These are phyloP conservation scores for Penicillium brevicompactum DNA, from an alignment of 2,329 filamentous ascomycete genomes.

Conservation along the genomic window DNA sequence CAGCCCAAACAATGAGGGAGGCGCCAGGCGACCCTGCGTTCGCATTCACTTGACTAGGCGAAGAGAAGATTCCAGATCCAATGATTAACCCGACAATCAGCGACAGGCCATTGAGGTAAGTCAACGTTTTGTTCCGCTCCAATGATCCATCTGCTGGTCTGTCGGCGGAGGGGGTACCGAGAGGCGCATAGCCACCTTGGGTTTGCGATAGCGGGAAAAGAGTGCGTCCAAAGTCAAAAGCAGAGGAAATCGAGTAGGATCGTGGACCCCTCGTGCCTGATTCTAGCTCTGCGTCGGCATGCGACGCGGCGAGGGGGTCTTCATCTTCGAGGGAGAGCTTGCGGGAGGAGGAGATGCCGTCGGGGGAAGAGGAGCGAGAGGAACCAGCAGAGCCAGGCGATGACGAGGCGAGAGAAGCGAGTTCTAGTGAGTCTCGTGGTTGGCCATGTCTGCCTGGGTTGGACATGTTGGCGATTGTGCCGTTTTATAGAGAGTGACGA, in stretches of 20 bases:
- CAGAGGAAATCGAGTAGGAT: conserved; percentile 86
- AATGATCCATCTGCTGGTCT: conserved; percentile 71
- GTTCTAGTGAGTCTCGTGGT: conserved; percentile 88
- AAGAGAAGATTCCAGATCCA: conserved; percentile 94
- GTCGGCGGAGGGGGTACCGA: conserved; percentile 72
- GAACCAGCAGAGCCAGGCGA: conserved; percentile 66
- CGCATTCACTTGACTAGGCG: conserved; percentile 86
- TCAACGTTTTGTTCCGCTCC: conserved; percentile 94
- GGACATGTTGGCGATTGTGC: conserved; percentile 30
- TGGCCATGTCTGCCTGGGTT: conserved; percentile 30
- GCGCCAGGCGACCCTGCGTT: conserved; percentile 92
- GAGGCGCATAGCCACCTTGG: conserved; percentile 76
- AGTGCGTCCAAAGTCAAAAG: conserved; percentile 92
- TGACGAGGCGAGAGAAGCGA: conserved; percentile 89
- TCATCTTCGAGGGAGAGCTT: conserved; percentile 86
- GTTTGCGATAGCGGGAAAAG: conserved; percentile 91
- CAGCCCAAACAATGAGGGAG: conserved; percentile 84
- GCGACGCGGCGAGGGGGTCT: conserved; percentile 65
- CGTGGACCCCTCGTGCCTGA: conserved; percentile 56
- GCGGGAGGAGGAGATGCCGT: conserved; percentile 90
- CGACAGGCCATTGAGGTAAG: conserved; percentile 89
- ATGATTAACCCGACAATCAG: conserved; percentile 92
- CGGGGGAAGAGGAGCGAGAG: conserved; percentile 73
- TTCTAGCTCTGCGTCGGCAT: conserved; percentile 55
- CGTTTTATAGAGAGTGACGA: background rate